Conservation (phyloP, 2,329 filamentous ascomycete species). For the Pyrenochaeta sp. region DNA sequence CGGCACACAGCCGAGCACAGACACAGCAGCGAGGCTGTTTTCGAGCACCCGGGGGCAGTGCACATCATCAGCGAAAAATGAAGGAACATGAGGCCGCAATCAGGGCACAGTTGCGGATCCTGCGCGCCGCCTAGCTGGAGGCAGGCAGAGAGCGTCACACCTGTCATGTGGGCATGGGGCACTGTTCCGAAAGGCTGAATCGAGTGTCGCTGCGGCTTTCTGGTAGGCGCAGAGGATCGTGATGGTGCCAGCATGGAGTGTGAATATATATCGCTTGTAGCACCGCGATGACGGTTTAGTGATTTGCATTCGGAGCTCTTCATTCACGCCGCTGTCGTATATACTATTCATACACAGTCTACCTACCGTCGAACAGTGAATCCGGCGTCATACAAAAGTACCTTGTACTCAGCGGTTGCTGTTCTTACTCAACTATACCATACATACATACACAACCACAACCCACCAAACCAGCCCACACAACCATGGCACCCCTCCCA, state of each 20-base stretch:
- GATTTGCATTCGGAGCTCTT: too few species aligned
- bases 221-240: background rate
- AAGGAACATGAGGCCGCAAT: constrained; percentile 4
- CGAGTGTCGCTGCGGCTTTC: too few species aligned
- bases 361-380: background rate
- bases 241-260: too few species aligned
- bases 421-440: too few species aligned
- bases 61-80: constrained; percentile 5
- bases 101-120: constrained; percentile 1
- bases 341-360: too few species aligned
- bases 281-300: too few species aligned
- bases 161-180: constrained; percentile 8
- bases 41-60: constrained; percentile 6
- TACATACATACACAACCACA: too few species aligned
- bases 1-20: constrained; percentile 1
- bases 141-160: background rate
- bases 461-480: background rate
- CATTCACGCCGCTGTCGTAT: too few species aligned
- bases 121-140: constrained; percentile 2
- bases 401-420: too few species aligned
- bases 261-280: too few species aligned
- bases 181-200: constrained; percentile 7
- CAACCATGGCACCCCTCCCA: constrained; percentile 14
- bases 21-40: constrained; percentile 5
- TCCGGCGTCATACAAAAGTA: too few species aligned